Conservation (phyloP, 2,329 filamentous ascomycete genomes). For the Hansfordia pulvinata region DNA sequence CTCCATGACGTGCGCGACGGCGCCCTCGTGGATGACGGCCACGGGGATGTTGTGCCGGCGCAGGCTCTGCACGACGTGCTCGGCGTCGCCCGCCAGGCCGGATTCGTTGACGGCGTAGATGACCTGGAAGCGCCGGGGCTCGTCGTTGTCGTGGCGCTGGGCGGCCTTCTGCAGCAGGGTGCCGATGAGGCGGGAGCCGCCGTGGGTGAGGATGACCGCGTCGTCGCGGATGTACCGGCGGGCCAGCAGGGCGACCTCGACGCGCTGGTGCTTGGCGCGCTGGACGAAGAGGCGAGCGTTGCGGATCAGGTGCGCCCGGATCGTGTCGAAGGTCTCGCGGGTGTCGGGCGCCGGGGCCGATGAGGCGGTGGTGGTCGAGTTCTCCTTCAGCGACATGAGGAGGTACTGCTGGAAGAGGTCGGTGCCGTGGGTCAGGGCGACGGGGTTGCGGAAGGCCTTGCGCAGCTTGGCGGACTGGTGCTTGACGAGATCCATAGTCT, state of each 20-base stretch:
- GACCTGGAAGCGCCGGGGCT: constrained; percentile 56
- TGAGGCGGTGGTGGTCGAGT: constrained; percentile 20
- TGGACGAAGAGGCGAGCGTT: constrained; percentile 81
- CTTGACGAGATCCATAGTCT: constrained; percentile 79
- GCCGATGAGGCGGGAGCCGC: constrained; percentile 73
- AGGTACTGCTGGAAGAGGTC: constrained; percentile 94
- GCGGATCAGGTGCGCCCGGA: constrained; percentile 68
- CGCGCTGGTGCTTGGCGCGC: constrained; percentile 71
- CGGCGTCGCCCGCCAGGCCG: constrained; percentile 46
- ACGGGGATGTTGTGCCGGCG: constrained; percentile 67
- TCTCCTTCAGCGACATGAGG: constrained; percentile 55
- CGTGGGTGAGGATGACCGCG: constrained; percentile 77
- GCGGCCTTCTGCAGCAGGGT: constrained; percentile 63
- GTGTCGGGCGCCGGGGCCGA: constrained; percentile 13
- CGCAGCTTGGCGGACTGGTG: constrained; percentile 68
- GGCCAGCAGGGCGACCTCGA: constrained; percentile 70
- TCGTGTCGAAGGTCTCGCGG: constrained; percentile 60
- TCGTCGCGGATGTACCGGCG: constrained; percentile 68
- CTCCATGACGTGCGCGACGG: constrained; percentile 66
- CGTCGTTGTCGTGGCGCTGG: constrained; percentile 41
- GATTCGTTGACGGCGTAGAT: constrained; percentile 59
- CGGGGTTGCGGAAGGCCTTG: constrained; percentile 68
- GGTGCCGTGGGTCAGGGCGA: constrained; percentile 84
- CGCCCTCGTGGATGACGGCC: constrained; percentile 63
- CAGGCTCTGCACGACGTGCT: constrained; percentile 56